Conservation (phyloP, 768 basidiomycete species). For the Pleurotus tuber-regium region DNA sequence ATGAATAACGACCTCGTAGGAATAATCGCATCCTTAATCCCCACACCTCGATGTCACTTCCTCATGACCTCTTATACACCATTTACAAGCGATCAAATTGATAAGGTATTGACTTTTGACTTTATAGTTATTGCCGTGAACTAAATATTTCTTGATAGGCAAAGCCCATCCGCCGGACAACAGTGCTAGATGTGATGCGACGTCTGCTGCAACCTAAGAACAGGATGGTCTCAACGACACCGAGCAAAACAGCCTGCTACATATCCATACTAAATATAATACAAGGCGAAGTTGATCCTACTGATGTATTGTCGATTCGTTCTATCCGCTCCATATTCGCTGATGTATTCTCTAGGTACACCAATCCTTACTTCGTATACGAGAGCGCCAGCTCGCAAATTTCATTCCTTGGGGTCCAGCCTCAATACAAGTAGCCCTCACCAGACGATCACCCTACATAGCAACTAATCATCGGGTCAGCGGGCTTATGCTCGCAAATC, state of each 20-base stretch:
- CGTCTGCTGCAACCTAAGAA: constrained; percentile 97
- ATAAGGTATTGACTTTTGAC: constrained; percentile 62
- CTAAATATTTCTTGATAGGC: constrained; percentile 47
- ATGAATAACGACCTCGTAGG: constrained; percentile 99
- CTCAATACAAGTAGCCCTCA: constrained; percentile 95
- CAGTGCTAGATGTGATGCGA: constrained; percentile 98
- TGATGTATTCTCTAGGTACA: constrained; percentile 63
- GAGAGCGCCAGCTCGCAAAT: constrained; percentile 93
- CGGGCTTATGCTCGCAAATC: constrained; percentile 97
- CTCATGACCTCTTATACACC: constrained; percentile 99
- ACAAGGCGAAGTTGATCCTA: constrained; percentile 97
- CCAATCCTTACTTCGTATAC: constrained; percentile 93
- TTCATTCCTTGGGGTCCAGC: constrained; percentile 99
- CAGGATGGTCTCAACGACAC: constrained; percentile 94
- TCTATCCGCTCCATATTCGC: not conserved
- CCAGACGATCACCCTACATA: constrained; percentile 86
- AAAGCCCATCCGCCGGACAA: constrained; percentile 93
- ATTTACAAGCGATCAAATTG: constrained; percentile 95
- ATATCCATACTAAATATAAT: constrained; percentile 99
- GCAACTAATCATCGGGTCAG: constrained; percentile 91
- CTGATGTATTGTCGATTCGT: constrained; percentile 67
- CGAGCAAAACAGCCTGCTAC: constrained; percentile 90
- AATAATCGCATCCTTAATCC: constrained; percentile 94
- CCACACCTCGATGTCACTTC: constrained; percentile 96
- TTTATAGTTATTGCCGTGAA: not conserved